Evolutionary conservation across 2,329 filamentous ascomycete genomes (phyloP), one percentile per base, ranked within the genome.

Genomic region (Hypoxylon sp.): DNA sequence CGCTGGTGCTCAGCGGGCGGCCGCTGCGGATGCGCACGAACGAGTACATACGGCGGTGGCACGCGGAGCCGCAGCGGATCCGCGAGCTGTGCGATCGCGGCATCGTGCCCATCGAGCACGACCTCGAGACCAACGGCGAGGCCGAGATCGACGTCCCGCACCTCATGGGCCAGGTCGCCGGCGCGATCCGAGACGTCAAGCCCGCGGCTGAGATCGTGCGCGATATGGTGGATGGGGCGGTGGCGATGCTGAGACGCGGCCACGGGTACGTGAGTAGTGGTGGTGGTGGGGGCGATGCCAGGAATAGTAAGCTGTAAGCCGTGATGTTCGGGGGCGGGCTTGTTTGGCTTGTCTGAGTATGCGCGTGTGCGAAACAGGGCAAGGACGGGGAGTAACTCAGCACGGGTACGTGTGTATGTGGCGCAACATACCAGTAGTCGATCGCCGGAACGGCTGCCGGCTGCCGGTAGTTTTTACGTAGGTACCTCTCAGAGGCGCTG

Each of bases 151-250:
- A 98, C 77, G 84, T 92, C 62, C 95, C 95, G 11, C 94, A 95
- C 80, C 79, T 98, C 76, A 98, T 98, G 95, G 95, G 95, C 0
- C 94, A 97, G 82, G 95, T 98, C 7, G 92, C 94, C 0, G 95
- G 92, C 1, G 86, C 90, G 0, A 92, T 98, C 64, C 80, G 83
- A 35, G 89, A 91, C 72, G 88, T 98, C 66, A 90, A 96, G 83
- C 94, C 95, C 0, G 95, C 95, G 0, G 87, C 84, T 51, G 87
- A 91, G 71, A 97, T 98, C 82, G 90, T 98, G n/a, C 87, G 90
- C 68, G 94, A 97, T 73, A 98, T 98, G 94, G 92, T 97, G 8
- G 81, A 82, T 20, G 90, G 95, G 79, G 93, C 93, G 0, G 89
- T 90, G 7, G 85, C 87, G 1, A 88, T 91, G 84, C 77, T 97